phyloP scores from a whole-genome alignment of 805 yeast genomes.

The Saturnispora silvae region DNA sequence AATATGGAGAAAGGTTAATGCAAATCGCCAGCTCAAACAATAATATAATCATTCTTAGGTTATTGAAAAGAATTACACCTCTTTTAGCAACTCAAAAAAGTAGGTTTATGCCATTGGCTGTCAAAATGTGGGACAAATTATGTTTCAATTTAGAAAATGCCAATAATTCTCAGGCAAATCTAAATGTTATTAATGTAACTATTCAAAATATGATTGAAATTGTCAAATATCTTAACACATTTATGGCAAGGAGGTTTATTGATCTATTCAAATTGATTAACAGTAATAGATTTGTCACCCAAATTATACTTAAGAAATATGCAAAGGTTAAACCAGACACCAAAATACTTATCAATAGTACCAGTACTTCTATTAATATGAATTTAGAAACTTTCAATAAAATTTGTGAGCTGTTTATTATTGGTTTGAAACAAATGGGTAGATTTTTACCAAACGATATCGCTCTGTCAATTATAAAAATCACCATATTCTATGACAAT shows the following conservation, averaged over 20 bases:
- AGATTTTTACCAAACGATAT: slow-evolving; percentile 30
- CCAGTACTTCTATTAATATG: slow-evolving; percentile 21
- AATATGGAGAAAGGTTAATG: slow-evolving; percentile 57
- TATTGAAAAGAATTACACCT: slow-evolving; percentile 37
- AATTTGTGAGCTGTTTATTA: slow-evolving; percentile 25
- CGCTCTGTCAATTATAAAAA: slow-evolving; percentile 28
- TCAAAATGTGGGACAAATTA: slow-evolving; percentile 43
- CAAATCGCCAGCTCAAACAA: slow-evolving; percentile 50
- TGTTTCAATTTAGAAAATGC: slow-evolving; percentile 17
- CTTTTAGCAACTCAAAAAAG: slow-evolving; percentile 40
- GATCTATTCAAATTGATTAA: slow-evolving; percentile 27
- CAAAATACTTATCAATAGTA: slow-evolving; percentile 10
- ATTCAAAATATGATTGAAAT: slow-evolving; percentile 21
- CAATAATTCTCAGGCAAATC: slow-evolving; percentile 17
- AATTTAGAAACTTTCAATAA: slow-evolving; percentile 20
- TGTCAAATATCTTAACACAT: slow-evolving; percentile 33
- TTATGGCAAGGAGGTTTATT: slow-evolving; percentile 35
- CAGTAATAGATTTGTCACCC: slow-evolving; percentile 7
- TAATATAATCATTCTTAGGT: slow-evolving; percentile 37
- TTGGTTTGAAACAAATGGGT: slow-evolving; percentile 31
- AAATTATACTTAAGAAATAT: slow-evolving; percentile 6
- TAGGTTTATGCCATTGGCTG: slow-evolving; percentile 38
- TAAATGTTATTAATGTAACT: slow-evolving; percentile 23
- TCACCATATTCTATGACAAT: slow-evolving; percentile 21
- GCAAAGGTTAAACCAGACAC: slow-evolving; percentile 7